Percentiles rank a stretch among this genome's conserved stretches.
Conservation (phyloP, 441 rosid species). For the Euphorbia corollata region DNA sequence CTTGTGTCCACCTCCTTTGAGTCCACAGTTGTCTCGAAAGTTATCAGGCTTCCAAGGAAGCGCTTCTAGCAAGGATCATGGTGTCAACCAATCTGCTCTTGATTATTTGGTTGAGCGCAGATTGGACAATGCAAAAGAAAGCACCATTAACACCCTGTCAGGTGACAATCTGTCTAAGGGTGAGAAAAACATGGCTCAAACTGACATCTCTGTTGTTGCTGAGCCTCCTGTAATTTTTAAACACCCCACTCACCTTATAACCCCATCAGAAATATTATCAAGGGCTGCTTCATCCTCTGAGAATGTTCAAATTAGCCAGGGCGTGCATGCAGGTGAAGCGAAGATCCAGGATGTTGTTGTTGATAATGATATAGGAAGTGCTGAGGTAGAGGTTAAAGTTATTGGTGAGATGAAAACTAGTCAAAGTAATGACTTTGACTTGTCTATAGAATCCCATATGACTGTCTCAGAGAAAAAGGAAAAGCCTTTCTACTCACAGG, state of each 20-base stretch:
- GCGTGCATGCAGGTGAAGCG: conserved; percentile 38
- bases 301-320: conserved; percentile 30
- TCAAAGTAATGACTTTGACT: conserved; percentile 40
- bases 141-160: conserved; percentile 28
- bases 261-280: conserved; percentile 70
- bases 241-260: conserved; percentile 80
- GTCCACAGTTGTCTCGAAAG: conserved; percentile 46
- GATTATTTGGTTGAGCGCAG: conserved; percentile 53
- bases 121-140: conserved; percentile 34
- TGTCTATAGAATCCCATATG: conserved; percentile 32
- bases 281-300: conserved; percentile 54
- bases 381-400: conserved; percentile 48
- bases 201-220: conserved; percentile 36
- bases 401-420: conserved; percentile 41
- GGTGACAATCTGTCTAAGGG: conserved; percentile 42
- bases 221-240: conserved; percentile 46
- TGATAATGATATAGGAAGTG: conserved; percentile 35
- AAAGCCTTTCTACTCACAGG: conserved; percentile 59
- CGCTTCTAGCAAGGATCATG: conserved; percentile 33
- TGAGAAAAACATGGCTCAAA: conserved; percentile 38
- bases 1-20: conserved; percentile 39
- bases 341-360: conserved; percentile 43
- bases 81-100: conserved; percentile 34
- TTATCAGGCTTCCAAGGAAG: conserved; percentile 44
- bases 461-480: conserved; percentile 41